Evolutionary conservation across 768 basidiomycete genomes (phyloP).

Genomic region (Crepidotus variabilis): DNA sequence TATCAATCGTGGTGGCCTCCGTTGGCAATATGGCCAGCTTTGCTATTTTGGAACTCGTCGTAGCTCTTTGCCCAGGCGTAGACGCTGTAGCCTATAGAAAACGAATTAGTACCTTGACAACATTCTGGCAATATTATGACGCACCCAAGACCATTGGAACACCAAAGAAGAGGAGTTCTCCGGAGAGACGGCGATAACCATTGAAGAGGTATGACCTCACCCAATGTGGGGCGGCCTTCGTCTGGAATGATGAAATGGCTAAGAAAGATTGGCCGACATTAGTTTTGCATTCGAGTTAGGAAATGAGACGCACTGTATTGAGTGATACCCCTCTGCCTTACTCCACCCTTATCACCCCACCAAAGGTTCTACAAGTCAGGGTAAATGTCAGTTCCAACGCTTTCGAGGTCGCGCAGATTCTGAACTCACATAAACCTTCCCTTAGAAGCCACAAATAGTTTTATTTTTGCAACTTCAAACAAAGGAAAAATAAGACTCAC

Average conservation of each 20-base stretch:
- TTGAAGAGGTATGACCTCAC: constrained; percentile 81
- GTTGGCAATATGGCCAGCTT: constrained; percentile 68
- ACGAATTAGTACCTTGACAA: neutral
- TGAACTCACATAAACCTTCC: constrained; percentile 75
- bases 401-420: neutral
- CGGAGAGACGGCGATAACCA: constrained; percentile 73
- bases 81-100: constrained; percentile 60
- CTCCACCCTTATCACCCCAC: constrained; percentile 79
- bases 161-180: constrained; percentile 74
- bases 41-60: constrained; percentile 69
- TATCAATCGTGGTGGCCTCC: constrained; percentile 32
- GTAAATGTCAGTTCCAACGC: constrained; percentile 1
- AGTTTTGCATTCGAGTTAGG: neutral
- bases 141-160: constrained; percentile 75
- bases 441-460: constrained; percentile 30
- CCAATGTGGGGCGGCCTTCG: constrained; percentile 68
- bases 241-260: constrained; percentile 85
- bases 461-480: neutral
- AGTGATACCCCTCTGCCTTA: constrained; percentile 69
- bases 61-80: constrained; percentile 78
- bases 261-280: constrained; percentile 1
- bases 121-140: constrained; percentile 27
- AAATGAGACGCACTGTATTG: constrained; percentile 66
- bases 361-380: constrained; percentile 60
- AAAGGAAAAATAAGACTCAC: constrained; percentile 40